Evolutionary conservation across 495 filamentous ascomycete genomes (phyloP).

Genomic region (Saxispiralis lemnorum): DNA sequence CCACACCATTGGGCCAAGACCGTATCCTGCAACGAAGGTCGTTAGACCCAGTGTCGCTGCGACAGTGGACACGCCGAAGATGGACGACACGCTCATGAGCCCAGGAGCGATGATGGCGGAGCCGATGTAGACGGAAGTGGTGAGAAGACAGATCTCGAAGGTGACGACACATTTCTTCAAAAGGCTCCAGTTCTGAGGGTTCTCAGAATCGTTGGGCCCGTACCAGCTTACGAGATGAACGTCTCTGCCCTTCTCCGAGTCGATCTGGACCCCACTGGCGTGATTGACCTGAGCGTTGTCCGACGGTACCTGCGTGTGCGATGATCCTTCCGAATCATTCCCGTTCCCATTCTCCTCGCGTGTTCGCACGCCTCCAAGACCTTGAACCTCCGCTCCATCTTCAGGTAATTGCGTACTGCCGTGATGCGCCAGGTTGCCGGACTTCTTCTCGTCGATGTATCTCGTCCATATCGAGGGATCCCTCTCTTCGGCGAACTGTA

Average conservation of each 20-base stretch:
- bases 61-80: constrained; percentile 31
- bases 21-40: constrained; percentile 32
- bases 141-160: constrained; percentile 29
- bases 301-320: background rate
- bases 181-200: constrained; percentile 5
- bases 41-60: constrained; percentile 34
- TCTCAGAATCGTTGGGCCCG: constrained; percentile 19
- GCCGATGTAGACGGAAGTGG: constrained; percentile 32
- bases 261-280: constrained; percentile 18
- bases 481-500: constrained; percentile 21
- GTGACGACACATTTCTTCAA: constrained; percentile 30
- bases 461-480: constrained; percentile 20
- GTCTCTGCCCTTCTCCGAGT: constrained; percentile 23
- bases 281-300: constrained; percentile 11
- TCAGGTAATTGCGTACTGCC: constrained; percentile 14
- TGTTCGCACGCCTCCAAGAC: constrained; percentile 13
- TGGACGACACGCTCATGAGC: constrained; percentile 19
- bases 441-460: constrained; percentile 22
- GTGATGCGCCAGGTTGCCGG: constrained; percentile 19
- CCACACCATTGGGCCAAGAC: constrained; percentile 32
- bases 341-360: constrained; percentile 10
- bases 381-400: constrained; percentile 6
- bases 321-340: background rate
- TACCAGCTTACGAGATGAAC: constrained; percentile 19
- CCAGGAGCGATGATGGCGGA: constrained; percentile 30